phyloP scores from a whole-genome alignment of 2,329 filamentous ascomycete genomes.

The Periconia sp. region DNA sequence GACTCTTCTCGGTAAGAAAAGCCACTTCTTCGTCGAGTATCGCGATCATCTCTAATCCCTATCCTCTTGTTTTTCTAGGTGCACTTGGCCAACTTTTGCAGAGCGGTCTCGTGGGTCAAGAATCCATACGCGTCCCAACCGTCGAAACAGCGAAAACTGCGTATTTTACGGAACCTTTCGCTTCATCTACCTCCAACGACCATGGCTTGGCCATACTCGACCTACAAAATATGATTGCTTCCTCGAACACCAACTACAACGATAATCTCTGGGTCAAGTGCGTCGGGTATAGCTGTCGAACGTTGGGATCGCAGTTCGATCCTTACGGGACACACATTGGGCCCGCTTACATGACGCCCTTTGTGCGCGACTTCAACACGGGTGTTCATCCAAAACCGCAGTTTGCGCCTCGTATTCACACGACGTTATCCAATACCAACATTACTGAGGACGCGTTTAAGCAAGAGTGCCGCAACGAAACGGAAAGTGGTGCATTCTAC shows the following conservation, averaged over 20 bases:
- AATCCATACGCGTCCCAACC: background rate
- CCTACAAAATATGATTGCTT: background rate
- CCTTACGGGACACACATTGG: background rate
- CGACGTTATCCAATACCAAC: background rate
- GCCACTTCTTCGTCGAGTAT: no score
- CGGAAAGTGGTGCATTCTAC: conserved; percentile 11
- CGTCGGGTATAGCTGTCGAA: no score
- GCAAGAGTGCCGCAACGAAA: conserved; percentile 12
- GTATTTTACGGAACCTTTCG: background rate
- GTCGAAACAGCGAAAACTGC: background rate
- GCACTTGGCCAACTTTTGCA: background rate
- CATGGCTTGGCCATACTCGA: background rate
- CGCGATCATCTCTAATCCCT: background rate
- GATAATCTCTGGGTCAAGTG: background rate
- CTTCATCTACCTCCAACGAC: background rate
- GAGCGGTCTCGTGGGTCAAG: background rate
- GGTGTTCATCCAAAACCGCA: conserved; percentile 4
- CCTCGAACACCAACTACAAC: background rate
- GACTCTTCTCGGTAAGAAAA: conserved; percentile 9
- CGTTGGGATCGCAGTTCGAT: no score
- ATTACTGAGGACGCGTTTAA: conserved; percentile 5
- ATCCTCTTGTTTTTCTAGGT: background rate
- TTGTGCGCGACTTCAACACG: background rate
- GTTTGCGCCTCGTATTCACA: conserved; percentile 12
- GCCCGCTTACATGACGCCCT: background rate